These are phyloP conservation scores for Prosopis cineraria DNA, from an alignment of 306 rosid species.

Conservation along the genomic window DNA sequence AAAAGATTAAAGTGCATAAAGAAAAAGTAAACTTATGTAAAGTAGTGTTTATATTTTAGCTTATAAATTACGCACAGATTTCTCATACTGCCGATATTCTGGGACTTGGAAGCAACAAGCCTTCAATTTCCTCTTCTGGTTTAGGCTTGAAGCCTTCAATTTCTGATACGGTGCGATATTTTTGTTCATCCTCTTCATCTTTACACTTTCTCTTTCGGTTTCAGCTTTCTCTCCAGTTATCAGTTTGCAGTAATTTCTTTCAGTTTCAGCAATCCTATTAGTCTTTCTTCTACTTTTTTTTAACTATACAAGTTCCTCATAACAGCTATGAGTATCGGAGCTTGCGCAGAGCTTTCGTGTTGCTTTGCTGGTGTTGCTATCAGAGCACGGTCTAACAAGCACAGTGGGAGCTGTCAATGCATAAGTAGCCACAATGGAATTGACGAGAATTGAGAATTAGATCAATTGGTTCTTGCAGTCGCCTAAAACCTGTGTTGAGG, in stretches of 20 bases:
- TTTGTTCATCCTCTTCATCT: not conserved
- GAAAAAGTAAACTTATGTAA: too few relatives aligned
- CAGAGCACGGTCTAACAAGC: not conserved
- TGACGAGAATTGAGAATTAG: not conserved
- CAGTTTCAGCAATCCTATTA: not conserved
- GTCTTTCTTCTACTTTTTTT: not conserved
- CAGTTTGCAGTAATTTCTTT: not conserved
- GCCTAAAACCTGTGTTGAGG: slow-evolving; percentile 25
- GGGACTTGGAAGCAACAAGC: not conserved
- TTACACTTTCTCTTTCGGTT: not conserved
- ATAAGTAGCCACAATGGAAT: not conserved
- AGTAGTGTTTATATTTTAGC: too few relatives aligned
- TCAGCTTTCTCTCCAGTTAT: not conserved
- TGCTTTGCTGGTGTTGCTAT: not conserved
- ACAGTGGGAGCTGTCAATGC: not conserved
- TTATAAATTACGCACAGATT: too few relatives aligned
- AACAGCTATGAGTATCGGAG: slow-evolving; percentile 7
- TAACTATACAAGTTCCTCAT: not conserved
- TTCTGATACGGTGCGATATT: not conserved
- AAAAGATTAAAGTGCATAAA: too few relatives aligned
- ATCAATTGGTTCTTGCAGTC: not conserved
- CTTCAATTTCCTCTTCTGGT: not conserved
- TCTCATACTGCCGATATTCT: not conserved
- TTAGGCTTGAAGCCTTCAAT: not conserved
- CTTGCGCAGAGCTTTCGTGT: slow-evolving; percentile 3